Percentiles rank a stretch among this genome's conserved stretches.
phyloP scores from a whole-genome alignment of 176 grass and related monocot species.

The Eragrostis curvula region DNA sequence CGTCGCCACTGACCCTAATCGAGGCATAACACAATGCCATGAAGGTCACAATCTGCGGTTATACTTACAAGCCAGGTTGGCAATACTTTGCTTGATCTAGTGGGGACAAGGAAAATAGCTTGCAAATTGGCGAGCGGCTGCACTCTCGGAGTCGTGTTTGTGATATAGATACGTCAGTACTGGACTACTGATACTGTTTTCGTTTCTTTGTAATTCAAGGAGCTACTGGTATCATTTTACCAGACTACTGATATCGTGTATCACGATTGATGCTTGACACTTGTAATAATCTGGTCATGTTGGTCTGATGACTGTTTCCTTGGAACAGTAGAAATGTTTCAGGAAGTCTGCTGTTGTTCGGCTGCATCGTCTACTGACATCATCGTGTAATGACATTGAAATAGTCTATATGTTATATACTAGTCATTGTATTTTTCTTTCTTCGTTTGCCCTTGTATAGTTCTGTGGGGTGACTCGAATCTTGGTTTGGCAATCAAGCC shows the following conservation, averaged over 20 bases:
- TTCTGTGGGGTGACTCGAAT: too few species aligned
- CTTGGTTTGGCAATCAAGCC: too few species aligned
- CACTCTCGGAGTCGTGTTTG: not conserved
- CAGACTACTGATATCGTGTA: not conserved
- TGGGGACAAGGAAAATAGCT: conserved; percentile 11
- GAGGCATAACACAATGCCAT: not conserved
- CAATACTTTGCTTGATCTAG: not conserved
- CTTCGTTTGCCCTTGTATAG: not conserved
- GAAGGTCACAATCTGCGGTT: not conserved
- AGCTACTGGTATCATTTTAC: not conserved
- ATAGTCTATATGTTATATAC: not conserved
- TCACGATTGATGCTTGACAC: not conserved
- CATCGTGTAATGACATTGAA: not conserved
- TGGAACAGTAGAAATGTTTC: not conserved
- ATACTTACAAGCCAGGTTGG: conserved; percentile 3
- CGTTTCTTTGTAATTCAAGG: not conserved
- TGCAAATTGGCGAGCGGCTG: not conserved
- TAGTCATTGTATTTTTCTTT: not conserved
- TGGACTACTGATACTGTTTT: not conserved
- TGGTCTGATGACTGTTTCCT: not conserved
- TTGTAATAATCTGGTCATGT: conserved; percentile 14
- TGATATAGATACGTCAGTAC: conserved; percentile 21
- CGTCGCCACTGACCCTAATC: too few species aligned
- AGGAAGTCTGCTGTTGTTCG: not conserved
- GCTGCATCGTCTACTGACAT: not conserved